phyloP scores from a whole-genome alignment of 768 basidiomycete genomes.

The Psilocybe subaeruginosa region DNA sequence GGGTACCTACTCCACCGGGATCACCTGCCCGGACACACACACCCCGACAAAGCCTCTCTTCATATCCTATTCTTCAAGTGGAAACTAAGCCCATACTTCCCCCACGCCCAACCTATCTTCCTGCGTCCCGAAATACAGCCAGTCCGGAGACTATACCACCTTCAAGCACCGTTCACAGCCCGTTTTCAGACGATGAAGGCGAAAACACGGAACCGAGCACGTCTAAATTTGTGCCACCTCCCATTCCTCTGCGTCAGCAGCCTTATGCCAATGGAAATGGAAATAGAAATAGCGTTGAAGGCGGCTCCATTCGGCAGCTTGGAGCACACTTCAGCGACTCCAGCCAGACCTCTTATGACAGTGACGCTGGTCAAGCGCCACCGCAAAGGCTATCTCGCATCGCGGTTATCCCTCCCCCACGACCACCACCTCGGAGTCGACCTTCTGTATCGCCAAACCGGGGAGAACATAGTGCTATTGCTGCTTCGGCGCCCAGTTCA shows the following conservation, averaged over 20 bases:
- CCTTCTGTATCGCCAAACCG: slow-evolving; percentile 24
- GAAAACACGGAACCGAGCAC: slow-evolving; percentile 1
- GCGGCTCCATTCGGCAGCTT: slow-evolving; percentile 17
- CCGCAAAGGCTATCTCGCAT: slow-evolving; percentile 19
- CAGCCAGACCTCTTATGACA: slow-evolving; percentile 39
- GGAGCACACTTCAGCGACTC: slow-evolving; percentile 34
- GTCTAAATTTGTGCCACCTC: slow-evolving; percentile 19
- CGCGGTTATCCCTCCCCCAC: slow-evolving; percentile 24
- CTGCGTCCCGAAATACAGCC: slow-evolving; percentile 8
- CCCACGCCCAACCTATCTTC: slow-evolving; percentile 11
- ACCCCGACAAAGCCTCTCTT: slow-evolving; percentile 19
- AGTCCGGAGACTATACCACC: slow-evolving; percentile 6
- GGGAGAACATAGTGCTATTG: slow-evolving; percentile 9
- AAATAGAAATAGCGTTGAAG: not conserved
- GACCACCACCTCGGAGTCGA: slow-evolving; percentile 25
- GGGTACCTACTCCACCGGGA: slow-evolving; percentile 15
- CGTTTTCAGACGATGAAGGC: slow-evolving; percentile 23
- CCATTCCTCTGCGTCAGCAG: slow-evolving; percentile 23
- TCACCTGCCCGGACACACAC: slow-evolving; percentile 13
- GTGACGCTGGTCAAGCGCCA: slow-evolving; percentile 12
- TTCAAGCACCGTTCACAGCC: slow-evolving; percentile 7
- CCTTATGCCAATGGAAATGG: slow-evolving; percentile 7
- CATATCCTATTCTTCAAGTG: slow-evolving; percentile 11
- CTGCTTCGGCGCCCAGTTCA: slow-evolving; percentile 15
- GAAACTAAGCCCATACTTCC: slow-evolving; percentile 27